Evolutionary conservation across 257 asterid species (phyloP).

Genomic region (Misopates orontium): DNA sequence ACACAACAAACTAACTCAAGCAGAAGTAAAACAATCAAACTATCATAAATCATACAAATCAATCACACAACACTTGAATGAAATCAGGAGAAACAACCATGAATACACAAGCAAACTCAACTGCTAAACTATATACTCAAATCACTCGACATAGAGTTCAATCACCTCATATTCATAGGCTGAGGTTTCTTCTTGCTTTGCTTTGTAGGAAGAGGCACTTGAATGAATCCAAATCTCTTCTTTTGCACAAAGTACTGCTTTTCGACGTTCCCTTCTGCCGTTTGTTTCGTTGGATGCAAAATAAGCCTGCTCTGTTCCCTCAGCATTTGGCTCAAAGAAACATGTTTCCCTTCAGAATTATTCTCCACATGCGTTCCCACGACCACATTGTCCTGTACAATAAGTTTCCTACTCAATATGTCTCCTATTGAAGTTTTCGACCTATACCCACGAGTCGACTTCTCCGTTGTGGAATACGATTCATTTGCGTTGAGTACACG

Average conservation of each 20-base stretch:
- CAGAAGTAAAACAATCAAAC: neutral
- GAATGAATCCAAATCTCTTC: conserved; percentile 94
- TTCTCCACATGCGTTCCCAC: conserved; percentile 49
- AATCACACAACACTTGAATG: conserved; percentile 23
- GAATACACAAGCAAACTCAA: neutral
- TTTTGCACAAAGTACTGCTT: conserved; percentile 59
- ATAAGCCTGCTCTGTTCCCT: conserved; percentile 68
- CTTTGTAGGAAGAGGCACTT: conserved; percentile 60
- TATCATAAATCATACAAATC: conserved; percentile 11
- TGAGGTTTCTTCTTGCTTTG: conserved; percentile 66
- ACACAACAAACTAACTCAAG: neutral
- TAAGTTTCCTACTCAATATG: conserved; percentile 51
- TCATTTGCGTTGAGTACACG: conserved; percentile 32
- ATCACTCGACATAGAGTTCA: neutral
- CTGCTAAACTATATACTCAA: conserved; percentile 19
- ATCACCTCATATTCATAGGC: conserved; percentile 35
- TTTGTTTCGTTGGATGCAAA: conserved; percentile 42
- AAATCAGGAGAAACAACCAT: conserved; percentile 12
- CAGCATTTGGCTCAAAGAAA: conserved; percentile 84
- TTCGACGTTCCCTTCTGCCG: conserved; percentile 44
- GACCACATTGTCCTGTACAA: conserved; percentile 49
- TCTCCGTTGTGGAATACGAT: conserved; percentile 23
- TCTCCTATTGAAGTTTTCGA: conserved; percentile 65
- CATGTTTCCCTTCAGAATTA: conserved; percentile 48
- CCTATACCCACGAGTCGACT: conserved; percentile 38